A percentile compares a stretch with the other conserved stretches of the same genome.
phyloP scores from a whole-genome alignment of 352 stramenopile species.

The Globisporangium viniferum region DNA sequence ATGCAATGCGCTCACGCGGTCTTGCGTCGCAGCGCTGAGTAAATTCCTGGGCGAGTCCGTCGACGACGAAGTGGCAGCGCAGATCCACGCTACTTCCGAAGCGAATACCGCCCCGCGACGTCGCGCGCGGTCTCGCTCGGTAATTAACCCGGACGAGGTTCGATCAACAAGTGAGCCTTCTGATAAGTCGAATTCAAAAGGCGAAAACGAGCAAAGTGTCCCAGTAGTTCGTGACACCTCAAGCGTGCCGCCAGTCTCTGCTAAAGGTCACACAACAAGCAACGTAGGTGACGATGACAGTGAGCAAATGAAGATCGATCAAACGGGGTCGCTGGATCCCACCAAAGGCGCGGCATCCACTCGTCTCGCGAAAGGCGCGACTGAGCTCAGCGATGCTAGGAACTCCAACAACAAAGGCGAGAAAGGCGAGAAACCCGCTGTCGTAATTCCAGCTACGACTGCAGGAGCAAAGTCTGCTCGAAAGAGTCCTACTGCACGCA shows the following conservation, averaged over 20 bases:
- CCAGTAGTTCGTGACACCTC: not conserved
- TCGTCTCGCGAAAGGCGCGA: not conserved
- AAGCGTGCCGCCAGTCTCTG: not conserved
- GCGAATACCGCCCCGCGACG: not conserved
- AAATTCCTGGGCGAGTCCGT: conserved; percentile 51
- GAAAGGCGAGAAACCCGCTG: not conserved
- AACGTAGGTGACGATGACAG: not conserved
- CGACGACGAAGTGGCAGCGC: not conserved
- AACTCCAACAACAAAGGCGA: not conserved
- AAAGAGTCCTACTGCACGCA: conserved; percentile 10
- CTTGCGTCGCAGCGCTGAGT: conserved; percentile 54
- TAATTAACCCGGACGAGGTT: conserved; percentile 2
- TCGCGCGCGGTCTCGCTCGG: conserved; percentile 14
- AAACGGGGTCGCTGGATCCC: not conserved
- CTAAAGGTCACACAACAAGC: not conserved
- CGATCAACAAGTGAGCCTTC: not conserved
- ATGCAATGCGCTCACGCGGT: conserved; percentile 56
- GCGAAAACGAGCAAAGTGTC: not conserved
- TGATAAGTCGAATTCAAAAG: not conserved
- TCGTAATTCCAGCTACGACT: not conserved
- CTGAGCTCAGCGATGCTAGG: not conserved
- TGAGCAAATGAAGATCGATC: conserved; percentile 8
- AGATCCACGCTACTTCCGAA: not conserved
- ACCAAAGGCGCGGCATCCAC: not conserved
- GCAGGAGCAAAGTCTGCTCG: conserved; percentile 5